These are phyloP conservation scores for Neopestalotiopsis sp. DNA, from an alignment of 2,329 filamentous ascomycete genomes.

Conservation along the genomic window DNA sequence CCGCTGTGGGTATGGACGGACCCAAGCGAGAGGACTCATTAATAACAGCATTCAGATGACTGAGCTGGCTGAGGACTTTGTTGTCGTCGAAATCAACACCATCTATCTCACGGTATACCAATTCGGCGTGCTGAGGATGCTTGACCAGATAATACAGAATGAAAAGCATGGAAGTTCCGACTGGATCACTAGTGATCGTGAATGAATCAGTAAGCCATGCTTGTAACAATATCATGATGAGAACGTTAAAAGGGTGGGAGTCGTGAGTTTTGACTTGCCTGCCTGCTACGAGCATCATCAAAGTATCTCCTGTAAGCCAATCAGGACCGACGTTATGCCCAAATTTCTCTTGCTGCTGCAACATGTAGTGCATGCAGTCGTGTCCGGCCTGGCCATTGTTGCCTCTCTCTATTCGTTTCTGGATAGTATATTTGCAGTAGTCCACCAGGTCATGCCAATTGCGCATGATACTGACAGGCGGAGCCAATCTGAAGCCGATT, in stretches of 20 bases:
- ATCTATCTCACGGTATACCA: neutral
- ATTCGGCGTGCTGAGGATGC: neutral
- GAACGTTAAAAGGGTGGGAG: neutral
- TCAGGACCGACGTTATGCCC: neutral
- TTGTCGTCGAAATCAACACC: neutral
- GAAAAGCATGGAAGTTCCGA: neutral
- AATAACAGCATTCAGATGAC: conserved; percentile 32
- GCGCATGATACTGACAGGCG: neutral
- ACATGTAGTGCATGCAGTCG: neutral
- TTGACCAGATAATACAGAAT: neutral
- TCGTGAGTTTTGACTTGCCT: neutral
- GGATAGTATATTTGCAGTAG: neutral
- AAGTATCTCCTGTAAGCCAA: neutral
- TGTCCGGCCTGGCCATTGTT: neutral
- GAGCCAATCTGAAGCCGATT: neutral
- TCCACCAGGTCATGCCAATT: neutral
- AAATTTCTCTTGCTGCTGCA: neutral
- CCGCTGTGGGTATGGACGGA: conserved; percentile 28
- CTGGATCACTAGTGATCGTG: neutral
- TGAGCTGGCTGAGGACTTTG: conserved; percentile 22
- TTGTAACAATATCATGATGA: neutral
- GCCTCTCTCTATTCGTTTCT: neutral
- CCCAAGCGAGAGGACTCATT: conserved; percentile 32
- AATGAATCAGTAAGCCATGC: neutral
- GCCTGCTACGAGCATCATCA: neutral